Conservation (phyloP, 352 stramenopile species). For the Globisporangium takayamanum region DNA sequence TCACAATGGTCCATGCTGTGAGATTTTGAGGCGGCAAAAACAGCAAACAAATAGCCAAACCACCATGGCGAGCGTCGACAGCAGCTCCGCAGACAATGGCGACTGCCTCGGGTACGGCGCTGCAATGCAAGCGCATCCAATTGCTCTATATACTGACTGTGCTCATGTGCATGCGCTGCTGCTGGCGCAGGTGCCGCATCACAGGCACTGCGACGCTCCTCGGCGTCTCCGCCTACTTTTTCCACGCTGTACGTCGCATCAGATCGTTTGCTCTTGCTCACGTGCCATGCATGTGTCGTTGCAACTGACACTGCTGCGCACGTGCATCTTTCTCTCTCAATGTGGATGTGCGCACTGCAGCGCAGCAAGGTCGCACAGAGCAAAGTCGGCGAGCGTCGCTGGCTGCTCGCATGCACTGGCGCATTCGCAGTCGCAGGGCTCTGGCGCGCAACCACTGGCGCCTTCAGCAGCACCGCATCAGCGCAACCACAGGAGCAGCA, state of each 20-base stretch:
- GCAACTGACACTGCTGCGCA: not conserved
- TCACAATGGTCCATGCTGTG: too few relatives aligned
- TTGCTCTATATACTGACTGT: not conserved
- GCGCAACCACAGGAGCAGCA: not conserved
- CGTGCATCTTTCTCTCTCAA: not conserved
- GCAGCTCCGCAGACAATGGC: conserved; percentile 4
- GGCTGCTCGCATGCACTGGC: conserved; percentile 45
- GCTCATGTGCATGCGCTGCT: not conserved
- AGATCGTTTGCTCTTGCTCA: not conserved
- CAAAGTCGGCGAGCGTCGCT: conserved; percentile 45
- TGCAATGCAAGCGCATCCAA: not conserved
- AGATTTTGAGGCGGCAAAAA: too few relatives aligned
- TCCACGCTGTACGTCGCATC: conserved; percentile 31
- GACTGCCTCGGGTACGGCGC: conserved; percentile 26
- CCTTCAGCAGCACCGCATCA: conserved; percentile 20
- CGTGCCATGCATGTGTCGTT: not conserved
- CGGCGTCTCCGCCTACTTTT: conserved; percentile 47
- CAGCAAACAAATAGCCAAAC: too few relatives aligned
- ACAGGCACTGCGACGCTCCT: conserved; percentile 46
- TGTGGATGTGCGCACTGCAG: conserved; percentile 11
- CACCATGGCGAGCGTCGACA: not conserved
- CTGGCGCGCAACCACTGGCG: conserved; percentile 42
- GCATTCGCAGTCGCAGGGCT: conserved; percentile 38
- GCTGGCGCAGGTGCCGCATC: conserved; percentile 38
- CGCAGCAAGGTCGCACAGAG: conserved; percentile 31